phyloP scores from a whole-genome alignment of 768 basidiomycete genomes.

The Cystobasidium tubakii region DNA sequence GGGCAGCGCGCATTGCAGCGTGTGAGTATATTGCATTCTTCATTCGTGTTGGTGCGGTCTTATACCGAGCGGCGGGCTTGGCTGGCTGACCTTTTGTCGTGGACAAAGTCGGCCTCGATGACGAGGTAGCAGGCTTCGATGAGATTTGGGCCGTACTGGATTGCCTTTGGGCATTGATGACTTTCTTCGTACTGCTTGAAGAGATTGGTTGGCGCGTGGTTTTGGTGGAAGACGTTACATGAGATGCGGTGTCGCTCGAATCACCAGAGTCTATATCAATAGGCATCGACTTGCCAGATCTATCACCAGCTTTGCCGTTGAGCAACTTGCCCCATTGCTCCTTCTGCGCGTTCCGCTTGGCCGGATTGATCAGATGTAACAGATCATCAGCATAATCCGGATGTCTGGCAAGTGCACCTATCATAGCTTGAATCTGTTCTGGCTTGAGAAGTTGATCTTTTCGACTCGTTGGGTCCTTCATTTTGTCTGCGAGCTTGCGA shows the following conservation, averaged over 20 bases:
- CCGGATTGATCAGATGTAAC: background rate
- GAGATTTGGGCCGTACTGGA: background rate
- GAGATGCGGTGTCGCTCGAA: background rate
- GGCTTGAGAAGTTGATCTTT: constrained; percentile 39
- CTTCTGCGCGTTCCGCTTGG: background rate
- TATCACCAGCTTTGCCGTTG: constrained; percentile 7
- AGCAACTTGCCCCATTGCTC: background rate
- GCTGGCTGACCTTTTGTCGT: background rate
- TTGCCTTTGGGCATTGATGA: background rate
- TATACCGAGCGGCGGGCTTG: constrained; percentile 1
- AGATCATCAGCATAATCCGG: constrained; percentile 27
- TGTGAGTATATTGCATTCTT: constrained; percentile 32
- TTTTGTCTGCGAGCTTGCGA: constrained; percentile 29
- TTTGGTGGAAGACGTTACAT: constrained; percentile 3
- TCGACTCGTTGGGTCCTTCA: background rate
- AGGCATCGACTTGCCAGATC: constrained; percentile 2
- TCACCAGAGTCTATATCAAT: constrained; percentile 14
- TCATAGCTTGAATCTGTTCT: constrained; percentile 40
- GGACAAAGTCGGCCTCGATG: background rate
- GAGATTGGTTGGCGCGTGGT: background rate
- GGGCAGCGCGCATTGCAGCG: constrained; percentile 28
- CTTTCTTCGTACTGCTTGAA: background rate
- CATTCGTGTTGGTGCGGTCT: constrained; percentile 24
- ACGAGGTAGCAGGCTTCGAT: background rate
- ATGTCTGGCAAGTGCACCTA: constrained; percentile 40